These are phyloP conservation scores for Loxodes magnus DNA, from an alignment of 73 alveolate species.

Conservation along the genomic window DNA sequence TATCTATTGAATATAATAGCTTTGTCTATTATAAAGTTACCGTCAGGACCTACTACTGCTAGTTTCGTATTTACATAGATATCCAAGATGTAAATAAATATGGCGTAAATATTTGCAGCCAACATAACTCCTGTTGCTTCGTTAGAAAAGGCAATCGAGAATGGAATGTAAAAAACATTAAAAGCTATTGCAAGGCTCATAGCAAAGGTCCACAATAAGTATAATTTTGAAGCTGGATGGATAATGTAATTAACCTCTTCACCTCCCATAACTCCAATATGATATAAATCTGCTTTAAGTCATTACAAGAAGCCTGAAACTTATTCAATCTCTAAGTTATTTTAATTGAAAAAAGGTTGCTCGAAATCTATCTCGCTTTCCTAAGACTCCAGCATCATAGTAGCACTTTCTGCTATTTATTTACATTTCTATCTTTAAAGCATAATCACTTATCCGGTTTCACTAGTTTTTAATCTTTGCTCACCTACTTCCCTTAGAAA, in stretches of 20 bases:
- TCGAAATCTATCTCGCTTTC: too few relatives aligned
- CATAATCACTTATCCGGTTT: conserved; percentile 33
- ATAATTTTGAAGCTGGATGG: conserved; percentile 4
- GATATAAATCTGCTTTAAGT: too few relatives aligned
- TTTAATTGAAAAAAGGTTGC: too few relatives aligned
- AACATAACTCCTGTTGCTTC: background rate
- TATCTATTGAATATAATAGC: conserved; percentile 1
- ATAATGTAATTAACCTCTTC: background rate
- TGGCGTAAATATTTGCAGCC: conserved; percentile 9
- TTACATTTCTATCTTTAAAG: too few relatives aligned
- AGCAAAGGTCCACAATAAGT: conserved; percentile 15
- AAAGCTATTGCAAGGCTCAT: conserved; percentile 1
- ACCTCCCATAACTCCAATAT: too few relatives aligned
- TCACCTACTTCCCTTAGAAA: conserved; percentile 31
- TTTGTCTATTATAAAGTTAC: conserved; percentile 8
- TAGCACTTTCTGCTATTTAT: too few relatives aligned
- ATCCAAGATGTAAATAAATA: conserved; percentile 15
- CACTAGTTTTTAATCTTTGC: conserved; percentile 40
- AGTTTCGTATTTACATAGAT: conserved; percentile 10
- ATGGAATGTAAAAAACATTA: conserved; percentile 35
- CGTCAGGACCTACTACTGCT: background rate
- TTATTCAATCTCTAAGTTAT: too few relatives aligned
- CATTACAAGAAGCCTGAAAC: too few relatives aligned
- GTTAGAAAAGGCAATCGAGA: conserved; percentile 27
- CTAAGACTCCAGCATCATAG: too few relatives aligned